Evolutionary conservation across 2,329 filamentous ascomycete species (phyloP), one percentile per base, ranked within the genome.

Genomic region (Truncatella angustata): DNA sequence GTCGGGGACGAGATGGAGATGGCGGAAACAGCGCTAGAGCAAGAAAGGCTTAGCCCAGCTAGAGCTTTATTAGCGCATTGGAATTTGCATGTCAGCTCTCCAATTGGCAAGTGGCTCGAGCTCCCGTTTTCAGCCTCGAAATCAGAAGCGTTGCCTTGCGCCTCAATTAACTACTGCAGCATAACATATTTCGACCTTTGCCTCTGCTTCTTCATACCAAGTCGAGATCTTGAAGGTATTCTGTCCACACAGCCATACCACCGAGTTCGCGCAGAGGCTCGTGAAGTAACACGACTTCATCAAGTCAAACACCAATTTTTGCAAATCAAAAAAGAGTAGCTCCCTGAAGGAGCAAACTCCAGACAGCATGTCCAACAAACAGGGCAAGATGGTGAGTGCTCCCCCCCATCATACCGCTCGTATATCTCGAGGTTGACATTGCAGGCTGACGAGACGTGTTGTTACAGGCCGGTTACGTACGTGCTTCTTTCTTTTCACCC

Each of bases 351-450:
- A 70, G 72, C 74, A 70, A 66, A 61, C 67, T 63, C 59, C 63
- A 64, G 66, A 18, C 69, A 85, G 72, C 62, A 87, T 86, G 85
- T 84, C 86, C 70, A 93, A 96, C 83, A 96, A 96, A 76, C 92
- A 97, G 76, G 94, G 94, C 76, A 97, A 99, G 83, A 97, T 99
- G 94, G 94, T 97, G 80, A 82, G 90, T 86, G 55, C 54, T 59
- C 53, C 51, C 59, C 57, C 56, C 62, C 59, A 59, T 64, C 62
- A 64, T 63, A 61, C 64, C 69, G 63, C 70, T 65, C 70, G 67
- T 69, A 34, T 68, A 64, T 71, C 68, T 73, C 72, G 60, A 66
- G 66, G 71, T 81, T 79, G 75, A 81, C 72, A 73, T 74, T 64
- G 65, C 66, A 76, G 73, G 78, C 85, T 88, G 77, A 89, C 80